A percentile compares a stretch with the other conserved stretches of the same genome.
Evolutionary conservation across 78 protist species (phyloP).

Genomic region (Emiliania huxleyi): DNA sequence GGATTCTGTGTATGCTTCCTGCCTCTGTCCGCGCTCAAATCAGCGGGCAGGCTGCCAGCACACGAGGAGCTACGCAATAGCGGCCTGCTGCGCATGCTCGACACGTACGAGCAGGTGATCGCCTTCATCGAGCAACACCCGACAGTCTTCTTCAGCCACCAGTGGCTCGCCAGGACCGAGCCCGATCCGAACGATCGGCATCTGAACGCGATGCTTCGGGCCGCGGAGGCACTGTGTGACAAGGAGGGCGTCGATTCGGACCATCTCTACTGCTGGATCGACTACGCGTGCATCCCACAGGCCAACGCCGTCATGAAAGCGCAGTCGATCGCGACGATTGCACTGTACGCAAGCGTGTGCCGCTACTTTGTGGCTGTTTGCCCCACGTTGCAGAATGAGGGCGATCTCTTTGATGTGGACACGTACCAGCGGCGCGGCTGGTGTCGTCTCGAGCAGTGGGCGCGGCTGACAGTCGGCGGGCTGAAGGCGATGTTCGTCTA

Average conservation of each 20-base stretch:
- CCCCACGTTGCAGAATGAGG: not conserved
- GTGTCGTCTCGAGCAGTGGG: constrained; percentile 5
- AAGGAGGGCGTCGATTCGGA: not conserved
- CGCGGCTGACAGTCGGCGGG: not conserved
- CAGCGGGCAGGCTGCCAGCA: not conserved
- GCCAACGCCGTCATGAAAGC: not conserved
- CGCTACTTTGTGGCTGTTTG: not conserved
- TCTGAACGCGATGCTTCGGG: not conserved
- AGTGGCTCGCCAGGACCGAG: not conserved
- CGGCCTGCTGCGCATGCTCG: not conserved
- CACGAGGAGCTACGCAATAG: not conserved
- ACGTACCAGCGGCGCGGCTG: not conserved
- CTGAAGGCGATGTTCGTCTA: not conserved
- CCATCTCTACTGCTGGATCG: not conserved
- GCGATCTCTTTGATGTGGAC: not conserved
- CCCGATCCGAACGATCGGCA: not conserved
- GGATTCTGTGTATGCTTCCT: not conserved
- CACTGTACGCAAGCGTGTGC: not conserved
- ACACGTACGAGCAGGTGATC: not conserved
- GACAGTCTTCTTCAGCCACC: not conserved
- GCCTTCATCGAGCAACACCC: not conserved
- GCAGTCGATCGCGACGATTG: not conserved
- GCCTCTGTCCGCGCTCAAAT: not conserved
- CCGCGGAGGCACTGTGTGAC: not conserved
- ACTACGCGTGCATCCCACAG: not conserved